Evolutionary conservation across 257 asterid genomes (phyloP).

Genomic region (Coffea canephora): DNA sequence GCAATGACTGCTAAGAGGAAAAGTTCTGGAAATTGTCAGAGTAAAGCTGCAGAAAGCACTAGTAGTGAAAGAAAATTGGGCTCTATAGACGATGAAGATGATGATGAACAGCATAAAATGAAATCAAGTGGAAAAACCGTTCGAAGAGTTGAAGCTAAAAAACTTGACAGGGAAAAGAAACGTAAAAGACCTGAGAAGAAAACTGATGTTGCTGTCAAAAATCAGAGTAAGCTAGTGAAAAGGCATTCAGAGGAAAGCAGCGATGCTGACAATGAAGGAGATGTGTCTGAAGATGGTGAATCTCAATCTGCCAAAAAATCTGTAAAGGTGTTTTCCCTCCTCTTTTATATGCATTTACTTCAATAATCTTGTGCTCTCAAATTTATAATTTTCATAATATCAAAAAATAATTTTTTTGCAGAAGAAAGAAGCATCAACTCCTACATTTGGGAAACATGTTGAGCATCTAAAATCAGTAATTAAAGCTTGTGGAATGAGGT

Average conservation of each 20-base stretch:
- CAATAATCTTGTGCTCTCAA: neutral
- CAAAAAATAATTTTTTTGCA: constrained; percentile 24
- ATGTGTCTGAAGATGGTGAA: constrained; percentile 58
- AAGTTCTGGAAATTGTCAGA: constrained; percentile 31
- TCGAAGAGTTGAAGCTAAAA: constrained; percentile 38
- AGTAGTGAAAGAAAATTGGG: constrained; percentile 37
- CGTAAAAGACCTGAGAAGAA: constrained; percentile 51
- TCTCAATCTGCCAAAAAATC: constrained; percentile 50
- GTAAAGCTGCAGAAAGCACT: constrained; percentile 34
- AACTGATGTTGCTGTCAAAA: constrained; percentile 42
- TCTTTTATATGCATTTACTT: neutral
- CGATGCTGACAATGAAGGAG: constrained; percentile 46
- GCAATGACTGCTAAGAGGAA: constrained; percentile 41
- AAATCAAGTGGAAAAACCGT: constrained; percentile 47
- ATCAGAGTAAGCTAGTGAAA: constrained; percentile 45
- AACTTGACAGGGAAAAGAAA: constrained; percentile 51
- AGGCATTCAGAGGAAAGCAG: constrained; percentile 46
- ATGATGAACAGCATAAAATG: constrained; percentile 33
- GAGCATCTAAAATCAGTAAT: constrained; percentile 84
- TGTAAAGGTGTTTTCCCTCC: constrained; percentile 42
- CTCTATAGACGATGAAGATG: constrained; percentile 38
- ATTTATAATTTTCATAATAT: neutral
- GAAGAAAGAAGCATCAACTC: constrained; percentile 57
- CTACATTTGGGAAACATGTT: constrained; percentile 70
- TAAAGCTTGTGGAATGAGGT: constrained; percentile 99